These are phyloP conservation scores for Rubroshorea leprosula DNA, from an alignment of 345 rosid species.

Conservation along the genomic window DNA sequence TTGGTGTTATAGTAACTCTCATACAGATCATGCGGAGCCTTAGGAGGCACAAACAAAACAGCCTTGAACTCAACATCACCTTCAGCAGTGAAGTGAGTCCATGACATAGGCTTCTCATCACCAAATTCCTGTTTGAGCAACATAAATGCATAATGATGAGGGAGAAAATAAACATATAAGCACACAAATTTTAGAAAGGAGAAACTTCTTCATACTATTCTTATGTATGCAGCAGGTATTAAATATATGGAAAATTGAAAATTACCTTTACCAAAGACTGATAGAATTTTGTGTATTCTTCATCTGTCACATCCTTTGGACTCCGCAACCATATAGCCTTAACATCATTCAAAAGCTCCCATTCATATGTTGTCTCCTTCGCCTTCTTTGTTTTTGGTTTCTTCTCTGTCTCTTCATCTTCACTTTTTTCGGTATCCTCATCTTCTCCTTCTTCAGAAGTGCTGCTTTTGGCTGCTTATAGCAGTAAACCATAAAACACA, in stretches of 20 bases:
- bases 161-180: background rate
- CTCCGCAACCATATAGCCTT: constrained; percentile 96
- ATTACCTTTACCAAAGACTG: constrained; percentile 80
- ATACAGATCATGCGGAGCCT: constrained; percentile 87
- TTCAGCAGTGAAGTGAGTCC: constrained; percentile 96
- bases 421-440: constrained; percentile 52
- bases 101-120: constrained; percentile 78
- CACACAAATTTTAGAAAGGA: background rate
- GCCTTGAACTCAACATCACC: constrained; percentile 98
- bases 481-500: constrained; percentile 11
- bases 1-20: constrained; percentile 88
- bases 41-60: constrained; percentile 88
- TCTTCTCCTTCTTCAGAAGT: constrained; percentile 56
- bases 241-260: constrained; percentile 4
- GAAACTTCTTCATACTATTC: background rate
- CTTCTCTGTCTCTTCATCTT: constrained; percentile 67
- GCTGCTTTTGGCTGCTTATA: constrained; percentile 43
- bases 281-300: constrained; percentile 89
- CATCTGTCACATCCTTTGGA: constrained; percentile 94
- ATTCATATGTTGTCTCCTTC: constrained; percentile 77
- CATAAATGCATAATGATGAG: constrained; percentile 10
- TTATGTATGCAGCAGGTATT: background rate
- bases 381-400: constrained; percentile 74
- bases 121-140: constrained; percentile 59
- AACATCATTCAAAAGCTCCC: constrained; percentile 95